A percentile compares a stretch with the other conserved stretches of the same genome.
These are phyloP conservation scores for Capsicum baccatum DNA, from an alignment of 257 asterid genomes.

Conservation along the genomic window DNA sequence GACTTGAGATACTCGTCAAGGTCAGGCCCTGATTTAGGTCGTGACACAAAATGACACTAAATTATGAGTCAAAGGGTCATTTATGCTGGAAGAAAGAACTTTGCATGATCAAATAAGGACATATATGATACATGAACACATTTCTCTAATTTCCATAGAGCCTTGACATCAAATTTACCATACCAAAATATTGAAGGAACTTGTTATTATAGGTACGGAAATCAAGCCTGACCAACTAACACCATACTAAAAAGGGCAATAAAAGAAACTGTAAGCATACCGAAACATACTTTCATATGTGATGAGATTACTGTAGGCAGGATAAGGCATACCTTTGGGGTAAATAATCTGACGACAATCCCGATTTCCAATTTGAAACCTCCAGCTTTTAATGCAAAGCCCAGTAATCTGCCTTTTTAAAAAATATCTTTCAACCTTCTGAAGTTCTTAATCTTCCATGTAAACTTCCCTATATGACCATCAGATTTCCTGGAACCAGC, in stretches of 20 bases:
- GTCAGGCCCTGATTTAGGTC: too few relatives aligned
- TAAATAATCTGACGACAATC: constrained; percentile 98
- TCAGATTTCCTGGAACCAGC: constrained; percentile 76
- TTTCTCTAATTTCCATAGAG: constrained; percentile 24
- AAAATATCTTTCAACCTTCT: constrained; percentile 93
- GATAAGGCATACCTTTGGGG: constrained; percentile 75
- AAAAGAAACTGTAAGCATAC: constrained; percentile 21
- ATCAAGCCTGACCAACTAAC: constrained; percentile 27
- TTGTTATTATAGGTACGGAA: not conserved
- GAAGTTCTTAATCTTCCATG: constrained; percentile 96
- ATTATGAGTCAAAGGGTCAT: not conserved
- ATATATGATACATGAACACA: constrained; percentile 17
- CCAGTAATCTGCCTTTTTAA: constrained; percentile 97
- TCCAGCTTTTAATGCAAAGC: constrained; percentile 96
- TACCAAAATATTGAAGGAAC: constrained; percentile 25
- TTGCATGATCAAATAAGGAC: constrained; percentile 24
- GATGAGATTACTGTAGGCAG: not conserved
- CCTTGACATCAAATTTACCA: constrained; percentile 19
- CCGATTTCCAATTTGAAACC: constrained; percentile 96
- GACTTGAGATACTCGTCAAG: too few relatives aligned
- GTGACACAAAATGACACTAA: not conserved
- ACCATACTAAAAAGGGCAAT: constrained; percentile 28
- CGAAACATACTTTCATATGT: not conserved
- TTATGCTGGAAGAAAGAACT: constrained; percentile 18
- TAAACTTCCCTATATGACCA: constrained; percentile 86